Conservation (phyloP, 805 yeast species). For the Lipomyces kockii region DNA sequence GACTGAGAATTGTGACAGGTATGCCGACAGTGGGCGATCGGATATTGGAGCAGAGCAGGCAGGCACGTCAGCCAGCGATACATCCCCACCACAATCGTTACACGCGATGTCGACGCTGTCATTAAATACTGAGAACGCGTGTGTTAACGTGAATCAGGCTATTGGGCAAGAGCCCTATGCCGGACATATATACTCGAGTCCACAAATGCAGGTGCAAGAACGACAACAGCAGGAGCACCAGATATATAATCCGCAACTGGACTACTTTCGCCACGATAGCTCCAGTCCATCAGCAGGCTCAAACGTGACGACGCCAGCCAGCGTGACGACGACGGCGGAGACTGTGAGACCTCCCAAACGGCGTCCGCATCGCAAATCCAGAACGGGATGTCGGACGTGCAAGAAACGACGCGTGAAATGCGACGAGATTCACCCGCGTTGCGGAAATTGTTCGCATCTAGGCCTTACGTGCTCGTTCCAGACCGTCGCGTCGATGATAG, state of each 20-base stretch:
- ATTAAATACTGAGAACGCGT: not conserved
- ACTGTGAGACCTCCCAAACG: conserved; percentile 53
- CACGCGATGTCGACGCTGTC: not conserved
- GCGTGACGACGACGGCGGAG: too few species aligned
- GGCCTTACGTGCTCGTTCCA: conserved; percentile 74
- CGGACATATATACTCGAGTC: not conserved
- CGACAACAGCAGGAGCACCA: not conserved
- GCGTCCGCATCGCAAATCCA: conserved; percentile 85
- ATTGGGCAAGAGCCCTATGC: not conserved
- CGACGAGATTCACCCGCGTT: conserved; percentile 81
- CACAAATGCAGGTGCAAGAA: not conserved
- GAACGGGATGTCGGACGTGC: conserved; percentile 88
- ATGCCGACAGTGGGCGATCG: too few species aligned
- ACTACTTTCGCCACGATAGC: too few species aligned
- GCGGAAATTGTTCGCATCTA: conserved; percentile 79
- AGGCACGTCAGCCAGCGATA: not conserved
- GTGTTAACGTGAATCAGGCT: not conserved
- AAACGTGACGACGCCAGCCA: not conserved
- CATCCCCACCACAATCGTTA: not conserved
- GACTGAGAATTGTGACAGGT: not conserved
- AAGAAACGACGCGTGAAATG: conserved; percentile 89
- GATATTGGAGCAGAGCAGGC: too few species aligned
- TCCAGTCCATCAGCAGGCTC: not conserved
- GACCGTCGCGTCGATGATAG: conserved; percentile 25
- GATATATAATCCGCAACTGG: not conserved